Conservation (phyloP, 2,329 filamentous ascomycete genomes). For the Phialophora tarda region DNA sequence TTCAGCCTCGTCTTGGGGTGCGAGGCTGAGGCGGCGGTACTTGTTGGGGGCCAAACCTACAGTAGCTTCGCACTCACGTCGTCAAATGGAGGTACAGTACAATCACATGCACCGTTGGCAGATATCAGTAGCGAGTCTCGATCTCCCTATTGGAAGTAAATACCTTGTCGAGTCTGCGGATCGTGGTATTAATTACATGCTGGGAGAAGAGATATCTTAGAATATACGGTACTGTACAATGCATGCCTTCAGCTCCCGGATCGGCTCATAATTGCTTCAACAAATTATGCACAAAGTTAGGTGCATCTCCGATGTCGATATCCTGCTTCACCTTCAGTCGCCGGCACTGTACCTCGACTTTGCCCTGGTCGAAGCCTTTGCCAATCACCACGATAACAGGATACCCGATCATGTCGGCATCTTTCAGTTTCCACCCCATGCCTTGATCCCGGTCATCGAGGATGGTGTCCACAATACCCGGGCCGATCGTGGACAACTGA, state of each 20-base stretch:
- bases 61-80: background rate
- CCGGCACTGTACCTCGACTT: constrained; percentile 79
- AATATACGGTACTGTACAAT: constrained; percentile 10
- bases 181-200: constrained; percentile 1
- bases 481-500: constrained; percentile 48
- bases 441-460: constrained; percentile 74
- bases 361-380: constrained; percentile 65
- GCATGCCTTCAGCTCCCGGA: background rate
- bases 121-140: background rate
- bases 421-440: constrained; percentile 83
- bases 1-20: background rate
- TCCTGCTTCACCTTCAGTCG: constrained; percentile 66
- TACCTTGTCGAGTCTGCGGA: background rate
- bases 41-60: background rate
- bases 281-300: constrained; percentile 54
- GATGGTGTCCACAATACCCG: constrained; percentile 63
- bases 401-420: constrained; percentile 89
- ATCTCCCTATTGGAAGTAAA: background rate
- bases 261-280: constrained; percentile 58
- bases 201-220: constrained; percentile 25
- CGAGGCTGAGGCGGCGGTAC: background rate
- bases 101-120: background rate
- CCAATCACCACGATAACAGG: constrained; percentile 83
- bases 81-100: background rate
- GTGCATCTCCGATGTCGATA: constrained; percentile 59